Percentiles rank a stretch among this genome's conserved stretches.
Evolutionary conservation across 768 basidiomycete genomes (phyloP).

Genomic region (Nidularia pulvinata): DNA sequence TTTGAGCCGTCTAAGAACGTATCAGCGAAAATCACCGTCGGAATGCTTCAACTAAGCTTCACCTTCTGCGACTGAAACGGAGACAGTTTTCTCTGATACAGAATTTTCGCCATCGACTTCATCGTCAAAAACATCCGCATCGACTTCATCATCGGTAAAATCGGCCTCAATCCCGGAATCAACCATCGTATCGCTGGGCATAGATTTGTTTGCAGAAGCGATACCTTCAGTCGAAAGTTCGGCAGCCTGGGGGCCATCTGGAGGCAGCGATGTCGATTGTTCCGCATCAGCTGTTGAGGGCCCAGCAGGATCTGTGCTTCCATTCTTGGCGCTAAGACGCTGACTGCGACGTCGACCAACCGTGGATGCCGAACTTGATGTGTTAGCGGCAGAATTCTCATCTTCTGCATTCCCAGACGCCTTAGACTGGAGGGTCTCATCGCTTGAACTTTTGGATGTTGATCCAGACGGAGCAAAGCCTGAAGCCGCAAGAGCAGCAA

Average conservation of each 20-base stretch:
- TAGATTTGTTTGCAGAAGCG: not conserved
- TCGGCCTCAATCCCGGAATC: constrained; percentile 72
- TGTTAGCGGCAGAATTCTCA: constrained; percentile 8
- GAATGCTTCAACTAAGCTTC: constrained; percentile 8
- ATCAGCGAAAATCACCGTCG: too few relatives aligned
- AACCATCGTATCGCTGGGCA: constrained; percentile 54
- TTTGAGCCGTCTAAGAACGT: constrained; percentile 75
- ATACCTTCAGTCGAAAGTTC: too few relatives aligned
- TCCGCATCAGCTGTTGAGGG: constrained; percentile 15
- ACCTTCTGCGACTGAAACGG: constrained; percentile 82
- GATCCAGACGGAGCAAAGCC: constrained; percentile 53
- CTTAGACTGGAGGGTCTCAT: constrained; percentile 27
- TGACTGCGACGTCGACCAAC: constrained; percentile 76
- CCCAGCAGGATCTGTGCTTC: constrained; percentile 21
- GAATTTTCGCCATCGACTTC: constrained; percentile 77
- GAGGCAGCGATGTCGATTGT: not conserved
- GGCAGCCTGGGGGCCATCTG: not conserved
- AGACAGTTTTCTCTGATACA: constrained; percentile 82
- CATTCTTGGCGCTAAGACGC: constrained; percentile 69
- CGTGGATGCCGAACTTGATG: constrained; percentile 19
- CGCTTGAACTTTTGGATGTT: constrained; percentile 32
- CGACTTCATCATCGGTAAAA: constrained; percentile 88
- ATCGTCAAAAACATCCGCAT: constrained; percentile 88
- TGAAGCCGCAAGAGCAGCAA: constrained; percentile 85
- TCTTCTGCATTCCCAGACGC: constrained; percentile 24